Evolutionary conservation across 805 yeast species (phyloP), one percentile per base, ranked within the genome.

Genomic region (Zygoascus biomembranicola): DNA sequence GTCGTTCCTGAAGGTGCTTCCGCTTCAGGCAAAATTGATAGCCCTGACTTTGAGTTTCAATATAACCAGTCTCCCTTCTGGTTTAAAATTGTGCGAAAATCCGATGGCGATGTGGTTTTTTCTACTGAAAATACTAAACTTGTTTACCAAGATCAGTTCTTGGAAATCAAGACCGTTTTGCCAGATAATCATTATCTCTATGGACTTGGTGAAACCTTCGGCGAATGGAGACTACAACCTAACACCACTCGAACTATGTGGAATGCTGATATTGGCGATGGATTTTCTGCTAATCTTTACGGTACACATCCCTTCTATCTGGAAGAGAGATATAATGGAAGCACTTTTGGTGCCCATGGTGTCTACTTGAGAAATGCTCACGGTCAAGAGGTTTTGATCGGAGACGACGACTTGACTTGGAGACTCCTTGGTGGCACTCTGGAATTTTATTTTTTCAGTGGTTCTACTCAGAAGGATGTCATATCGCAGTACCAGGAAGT

Each of bases 401-500:
- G 57, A 10, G 65, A 66, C 18, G 59, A 59, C 42, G 55, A 62
- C 9, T 56, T 67, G 32, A 63, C 66, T 3, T 67, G 70, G 69
- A 59, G 70, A 52, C 61, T 67, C 5, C 52, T 66, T 9, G 57
- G 65, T 26, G 70, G 70, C 18, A 60, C 63, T 18, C 49, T 68
- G 44, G 72, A 68, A 52, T 58, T 67, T 10, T 57, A 53, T 47
- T 47, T 59, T 37, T 59, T 53, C 49, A 23, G 56, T 5, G 78
- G 42, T 66, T 69, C 46, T 67, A 69, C 74, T 1, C 73, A 78
- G 0, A 84, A 89, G 1, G 65, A 67, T 1, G 75, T 90, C n/a
- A 76, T 82, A 44, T 63, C 72, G 46, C 74, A 81, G 42, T 90
- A 84, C 66, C 84, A 88, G 1, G 59, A 66, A 1, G 69, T 92